Evolutionary conservation across 2,329 filamentous ascomycete genomes (phyloP).

Genomic region (Fusarium continuum): DNA sequence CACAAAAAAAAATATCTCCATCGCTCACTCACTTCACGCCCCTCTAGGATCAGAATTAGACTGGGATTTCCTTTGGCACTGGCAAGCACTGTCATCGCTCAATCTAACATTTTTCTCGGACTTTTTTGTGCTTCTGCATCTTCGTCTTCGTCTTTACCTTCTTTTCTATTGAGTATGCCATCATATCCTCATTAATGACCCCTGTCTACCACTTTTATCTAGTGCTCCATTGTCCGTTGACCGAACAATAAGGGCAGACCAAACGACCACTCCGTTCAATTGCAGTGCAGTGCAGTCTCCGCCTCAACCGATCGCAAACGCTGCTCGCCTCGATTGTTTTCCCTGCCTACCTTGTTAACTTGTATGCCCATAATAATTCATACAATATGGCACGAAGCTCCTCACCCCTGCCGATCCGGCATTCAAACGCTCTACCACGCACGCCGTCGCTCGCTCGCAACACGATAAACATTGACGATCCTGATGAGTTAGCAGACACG

Average conservation of each 20-base stretch:
- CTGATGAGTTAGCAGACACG: slow-evolving; percentile 60
- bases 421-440: slow-evolving; percentile 42
- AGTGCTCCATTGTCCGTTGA: slow-evolving; percentile 20
- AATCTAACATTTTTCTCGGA: neutral
- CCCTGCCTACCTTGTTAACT: slow-evolving; percentile 9
- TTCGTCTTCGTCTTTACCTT: neutral
- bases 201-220: slow-evolving; percentile 16
- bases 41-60: slow-evolving; percentile 11
- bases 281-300: slow-evolving; percentile 18
- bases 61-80: slow-evolving; percentile 11
- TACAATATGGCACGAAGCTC: slow-evolving; percentile 44
- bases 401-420: slow-evolving; percentile 47
- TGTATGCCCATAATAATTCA: slow-evolving; percentile 11
- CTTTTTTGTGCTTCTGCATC: no score
- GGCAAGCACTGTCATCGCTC: neutral
- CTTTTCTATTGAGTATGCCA: neutral
- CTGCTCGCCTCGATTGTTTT: slow-evolving; percentile 17
- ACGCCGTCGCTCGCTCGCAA: slow-evolving; percentile 43
- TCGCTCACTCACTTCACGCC: slow-evolving; percentile 9
- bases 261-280: slow-evolving; percentile 14
- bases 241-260: slow-evolving; percentile 16
- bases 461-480: slow-evolving; percentile 47
- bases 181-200: neutral
- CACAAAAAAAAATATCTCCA: slow-evolving; percentile 25
- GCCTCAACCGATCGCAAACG: slow-evolving; percentile 6